phyloP scores from a whole-genome alignment of 805 yeast species.

The Scheffersomyces spartinae region DNA sequence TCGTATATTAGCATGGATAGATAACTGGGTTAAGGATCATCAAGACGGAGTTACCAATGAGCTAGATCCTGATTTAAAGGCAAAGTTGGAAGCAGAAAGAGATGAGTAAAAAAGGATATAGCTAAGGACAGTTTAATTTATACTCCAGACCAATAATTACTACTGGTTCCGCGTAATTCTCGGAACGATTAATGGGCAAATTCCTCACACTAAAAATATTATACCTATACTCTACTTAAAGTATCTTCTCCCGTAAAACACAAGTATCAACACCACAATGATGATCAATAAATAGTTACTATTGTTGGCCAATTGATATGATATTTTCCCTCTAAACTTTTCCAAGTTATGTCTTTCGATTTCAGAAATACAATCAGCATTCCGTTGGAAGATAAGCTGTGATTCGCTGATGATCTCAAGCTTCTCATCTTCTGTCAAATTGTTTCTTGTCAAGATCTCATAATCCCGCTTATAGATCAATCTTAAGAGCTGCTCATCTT shows the following conservation, averaged over 20 bases:
- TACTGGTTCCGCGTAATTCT: too few relatives aligned
- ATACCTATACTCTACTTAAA: too few relatives aligned
- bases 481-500: conserved; percentile 56
- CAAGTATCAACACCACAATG: conserved; percentile 17
- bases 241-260: conserved; percentile 24
- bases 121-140: too few relatives aligned
- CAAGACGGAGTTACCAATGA: conserved; percentile 22
- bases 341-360: conserved; percentile 54
- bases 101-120: too few relatives aligned
- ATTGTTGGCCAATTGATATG: conserved; percentile 40
- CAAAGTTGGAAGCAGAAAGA: too few relatives aligned
- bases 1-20: conserved; percentile 64
- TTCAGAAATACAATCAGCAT: conserved; percentile 49
- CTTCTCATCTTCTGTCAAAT: conserved; percentile 62
- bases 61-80: too few relatives aligned
- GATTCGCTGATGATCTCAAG: conserved; percentile 58
- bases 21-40: conserved; percentile 68
- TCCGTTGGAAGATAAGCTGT: conserved; percentile 51
- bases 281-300: conserved; percentile 36
- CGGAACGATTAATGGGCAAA: too few relatives aligned
- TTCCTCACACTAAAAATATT: too few relatives aligned
- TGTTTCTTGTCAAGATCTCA: conserved; percentile 64
- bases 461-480: conserved; percentile 60
- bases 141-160: too few relatives aligned
- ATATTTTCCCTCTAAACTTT: conserved; percentile 42